These are phyloP conservation scores for Tetrastigma voinierianum DNA, from an alignment of 164 flowering plant genomes.

Conservation along the genomic window DNA sequence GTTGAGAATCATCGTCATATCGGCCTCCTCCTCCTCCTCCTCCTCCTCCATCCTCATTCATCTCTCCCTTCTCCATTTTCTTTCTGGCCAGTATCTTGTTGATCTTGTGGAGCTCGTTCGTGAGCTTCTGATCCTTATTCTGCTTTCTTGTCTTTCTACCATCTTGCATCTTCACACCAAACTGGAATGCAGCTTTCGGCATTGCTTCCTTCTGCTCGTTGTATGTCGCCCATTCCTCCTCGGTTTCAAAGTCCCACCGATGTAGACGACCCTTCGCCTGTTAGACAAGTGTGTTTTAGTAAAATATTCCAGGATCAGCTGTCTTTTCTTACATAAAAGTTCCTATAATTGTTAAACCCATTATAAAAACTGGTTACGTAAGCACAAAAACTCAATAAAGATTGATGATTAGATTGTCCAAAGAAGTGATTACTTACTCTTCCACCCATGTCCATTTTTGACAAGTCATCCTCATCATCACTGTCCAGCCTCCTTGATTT, in stretches of 20 bases:
- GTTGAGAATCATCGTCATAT: slow-evolving; percentile 60
- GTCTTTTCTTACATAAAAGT: too few relatives aligned
- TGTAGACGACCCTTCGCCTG: slow-evolving; percentile 98
- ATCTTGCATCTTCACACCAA: slow-evolving; percentile 99
- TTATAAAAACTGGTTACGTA: too few relatives aligned
- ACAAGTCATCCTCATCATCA: slow-evolving; percentile 91
- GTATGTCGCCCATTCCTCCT: slow-evolving; percentile 96
- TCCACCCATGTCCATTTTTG: slow-evolving; percentile 99
- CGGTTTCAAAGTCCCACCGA: slow-evolving; percentile 98
- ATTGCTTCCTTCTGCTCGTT: slow-evolving; percentile 99
- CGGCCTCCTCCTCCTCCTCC: too few relatives aligned
- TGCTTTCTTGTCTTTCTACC: slow-evolving; percentile 96
- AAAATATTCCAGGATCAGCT: too few relatives aligned
- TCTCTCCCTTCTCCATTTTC: slow-evolving; percentile 69
- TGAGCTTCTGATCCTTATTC: slow-evolving; percentile 92
- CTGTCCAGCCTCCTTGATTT: slow-evolving; percentile 92
- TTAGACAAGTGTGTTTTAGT: not conserved
- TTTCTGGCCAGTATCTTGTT: slow-evolving; percentile 78
- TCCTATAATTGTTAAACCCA: too few relatives aligned
- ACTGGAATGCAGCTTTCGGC: slow-evolving; percentile 99
- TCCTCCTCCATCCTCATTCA: slow-evolving; percentile 40
- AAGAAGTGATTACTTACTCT: slow-evolving; percentile 46
- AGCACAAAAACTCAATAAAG: too few relatives aligned
- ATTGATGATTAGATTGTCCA: too few relatives aligned
- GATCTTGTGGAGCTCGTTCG: slow-evolving; percentile 89